phyloP scores from a whole-genome alignment of 2,329 filamentous ascomycete genomes.

The Sclerotinia nivalis region DNA sequence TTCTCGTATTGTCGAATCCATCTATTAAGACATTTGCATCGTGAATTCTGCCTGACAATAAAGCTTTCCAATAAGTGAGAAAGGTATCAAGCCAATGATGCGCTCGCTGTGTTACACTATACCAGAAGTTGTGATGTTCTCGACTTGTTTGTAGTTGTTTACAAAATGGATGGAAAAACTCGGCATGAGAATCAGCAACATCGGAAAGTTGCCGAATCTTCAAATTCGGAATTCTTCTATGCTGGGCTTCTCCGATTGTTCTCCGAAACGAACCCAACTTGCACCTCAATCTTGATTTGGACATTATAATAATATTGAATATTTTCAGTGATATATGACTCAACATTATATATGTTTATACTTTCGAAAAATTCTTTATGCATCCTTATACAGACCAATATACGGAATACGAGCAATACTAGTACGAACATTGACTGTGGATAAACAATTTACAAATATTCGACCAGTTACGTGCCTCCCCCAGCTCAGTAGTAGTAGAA shows the following conservation, averaged over 20 bases:
- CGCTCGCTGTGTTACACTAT: neutral
- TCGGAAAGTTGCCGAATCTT: slow-evolving; percentile 6
- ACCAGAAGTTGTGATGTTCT: neutral
- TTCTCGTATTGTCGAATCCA: neutral
- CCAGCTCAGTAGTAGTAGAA: too few relatives aligned
- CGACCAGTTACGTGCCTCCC: too few relatives aligned
- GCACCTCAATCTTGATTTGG: neutral
- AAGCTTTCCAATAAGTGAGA: neutral
- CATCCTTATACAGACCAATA: too few relatives aligned
- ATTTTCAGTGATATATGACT: too few relatives aligned
- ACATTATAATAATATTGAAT: too few relatives aligned
- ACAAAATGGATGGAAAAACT: neutral
- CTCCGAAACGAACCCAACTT: neutral
- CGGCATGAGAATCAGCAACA: neutral
- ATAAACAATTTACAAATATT: too few relatives aligned
- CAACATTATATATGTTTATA: too few relatives aligned
- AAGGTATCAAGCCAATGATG: neutral
- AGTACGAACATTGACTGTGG: too few relatives aligned
- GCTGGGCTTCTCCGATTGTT: neutral
- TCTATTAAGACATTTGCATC: neutral
- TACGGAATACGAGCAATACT: too few relatives aligned
- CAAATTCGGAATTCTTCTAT: neutral
- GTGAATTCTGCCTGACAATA: neutral
- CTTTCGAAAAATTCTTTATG: too few relatives aligned
- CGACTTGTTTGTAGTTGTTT: neutral